Base-by-base conservation (phyloP, 208 protist genomes). In the Spongospora subterranea region DNA sequence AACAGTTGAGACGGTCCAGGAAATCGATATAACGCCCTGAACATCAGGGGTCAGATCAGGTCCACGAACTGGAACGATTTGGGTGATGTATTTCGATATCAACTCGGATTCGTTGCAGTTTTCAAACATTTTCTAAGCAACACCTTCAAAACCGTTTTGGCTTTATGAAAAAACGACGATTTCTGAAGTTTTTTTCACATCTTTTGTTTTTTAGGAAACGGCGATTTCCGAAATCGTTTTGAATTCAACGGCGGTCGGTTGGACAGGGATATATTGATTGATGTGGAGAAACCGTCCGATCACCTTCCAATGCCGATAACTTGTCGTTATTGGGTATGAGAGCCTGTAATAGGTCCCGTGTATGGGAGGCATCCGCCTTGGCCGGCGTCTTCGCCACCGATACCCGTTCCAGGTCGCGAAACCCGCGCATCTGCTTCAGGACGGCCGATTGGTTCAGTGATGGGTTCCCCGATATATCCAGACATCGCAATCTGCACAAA, bases 281-380 rank as follows among this genome's bases (percentile, higher is more conserved):
- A n/a, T n/a, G n/a, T n/a, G n/a, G n/a, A n/a, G n/a, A 6, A 82
- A 82, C 13, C 71, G 35, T 6, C 6, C 35, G 35, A 20, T 43
- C n/a, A 82, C 71, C 71, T 82, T 82, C 71, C 6, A 82, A n/a
- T n/a, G 35, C 71, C 71, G 71, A 82, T 6, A 82, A 35, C 71
- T 43, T 82, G 35, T 39, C 40, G n/a, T 82, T 82, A 6, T 82
- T 82, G 17, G n/a, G 71, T 13, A 82, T 6, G 17, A 82, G n/a
- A 20, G 71, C 40, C n/a, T 6, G 6, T 43, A 82, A n/a, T 20
- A 82, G 71, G 6, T 6, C 35, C n/a, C n/a, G 6, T 6, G 35
- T 82, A n/a, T 82, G 71, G 17, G n/a, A 45, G n/a, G 71, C 71
- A 43, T 82, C 71, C 13, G 40, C 71, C 35, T 82, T 82, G 17